Percentiles rank a stretch among this genome's conserved stretches.
These are phyloP conservation scores for Sugiyamaella grinbergsii DNA, from an alignment of 1,139 yeast genomes.

Conservation along the genomic window DNA sequence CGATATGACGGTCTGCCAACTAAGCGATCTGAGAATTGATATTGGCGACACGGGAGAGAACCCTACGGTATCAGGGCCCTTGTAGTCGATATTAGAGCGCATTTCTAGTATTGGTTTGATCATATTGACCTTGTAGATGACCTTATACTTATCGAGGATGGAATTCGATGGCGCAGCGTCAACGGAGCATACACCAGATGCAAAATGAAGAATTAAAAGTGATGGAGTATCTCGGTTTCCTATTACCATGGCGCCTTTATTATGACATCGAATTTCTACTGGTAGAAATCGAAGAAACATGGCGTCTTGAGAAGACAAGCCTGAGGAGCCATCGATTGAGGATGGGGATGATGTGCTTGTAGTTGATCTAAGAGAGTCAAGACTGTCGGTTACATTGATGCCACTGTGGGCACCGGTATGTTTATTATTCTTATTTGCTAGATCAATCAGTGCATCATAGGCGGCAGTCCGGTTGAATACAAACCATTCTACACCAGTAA, in stretches of 20 bases:
- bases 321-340: not conserved
- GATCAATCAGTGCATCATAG: constrained; percentile 63
- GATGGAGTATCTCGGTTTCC: constrained; percentile 83
- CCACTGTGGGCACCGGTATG: not conserved
- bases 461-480: constrained; percentile 77
- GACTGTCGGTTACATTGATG: not conserved
- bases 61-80: constrained; percentile 32
- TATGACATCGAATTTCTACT: constrained; percentile 53
- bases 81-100: constrained; percentile 67
- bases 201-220: constrained; percentile 62
- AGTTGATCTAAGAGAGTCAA: constrained; percentile 1
- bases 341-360: constrained; percentile 1
- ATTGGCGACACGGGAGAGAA: constrained; percentile 18
- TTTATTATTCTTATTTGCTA: not conserved
- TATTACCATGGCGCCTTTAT: constrained; percentile 68
- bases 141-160: constrained; percentile 57
- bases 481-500: constrained; percentile 82
- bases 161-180: constrained; percentile 59
- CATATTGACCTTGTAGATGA: constrained; percentile 49
- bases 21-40: constrained; percentile 10
- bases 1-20: constrained; percentile 5
- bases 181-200: constrained; percentile 56
- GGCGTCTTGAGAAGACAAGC: constrained; percentile 26
- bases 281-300: constrained; percentile 56
- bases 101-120: constrained; percentile 59